Evolutionary conservation across 1,284 basidiomycete genomes (phyloP), one percentile per base, ranked within the genome.

Genomic region (Tilletia walkeri): DNA sequence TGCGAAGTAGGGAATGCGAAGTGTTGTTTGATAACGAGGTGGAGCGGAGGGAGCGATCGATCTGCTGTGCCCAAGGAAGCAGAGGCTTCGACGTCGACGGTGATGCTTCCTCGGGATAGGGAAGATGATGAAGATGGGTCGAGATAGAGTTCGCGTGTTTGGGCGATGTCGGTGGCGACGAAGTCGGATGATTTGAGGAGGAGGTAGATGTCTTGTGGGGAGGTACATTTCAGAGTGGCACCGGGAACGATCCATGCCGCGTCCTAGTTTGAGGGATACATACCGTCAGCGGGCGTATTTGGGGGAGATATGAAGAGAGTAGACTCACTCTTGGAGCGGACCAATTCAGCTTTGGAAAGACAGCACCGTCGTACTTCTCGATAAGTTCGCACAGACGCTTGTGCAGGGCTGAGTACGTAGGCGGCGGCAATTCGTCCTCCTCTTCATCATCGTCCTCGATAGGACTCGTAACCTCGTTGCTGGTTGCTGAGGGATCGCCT

Each of bases 111-210:
- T 80, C 66, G 2, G 66, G 68, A 12, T 66, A 49, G 9, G 48
- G 36, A 7, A 30, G 48, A 14, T 47, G 56, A 9, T 4, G 30
- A 30, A 45, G 41, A 30, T 65, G 59, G 7, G 10, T 50, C 36
- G 38, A 53, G 34, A 49, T 69, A 77, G 34, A 74, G 72, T 53
- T 83, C 82, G 20, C 78, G 75, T 3, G 84, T 86, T 4, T 85
- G 80, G 73, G 87, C 88, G 3, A 95, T 83, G 81, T 95, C 95
- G 75, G 95, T 92, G 6, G 88, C 87, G 61, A 94, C 86, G 77
- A 96, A 96, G 82, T 97, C 93, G 65, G 92, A 94, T 2, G 92
- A 92, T 84, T 99, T 99, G 75, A 99, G 88, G 0, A 96, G 86
- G 61, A 97, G 87, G 84, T 97, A 98, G 36, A 98, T 90, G 77